Evolutionary conservation across 768 basidiomycete species (phyloP).

Genomic region (Hypholoma fasciculare): DNA sequence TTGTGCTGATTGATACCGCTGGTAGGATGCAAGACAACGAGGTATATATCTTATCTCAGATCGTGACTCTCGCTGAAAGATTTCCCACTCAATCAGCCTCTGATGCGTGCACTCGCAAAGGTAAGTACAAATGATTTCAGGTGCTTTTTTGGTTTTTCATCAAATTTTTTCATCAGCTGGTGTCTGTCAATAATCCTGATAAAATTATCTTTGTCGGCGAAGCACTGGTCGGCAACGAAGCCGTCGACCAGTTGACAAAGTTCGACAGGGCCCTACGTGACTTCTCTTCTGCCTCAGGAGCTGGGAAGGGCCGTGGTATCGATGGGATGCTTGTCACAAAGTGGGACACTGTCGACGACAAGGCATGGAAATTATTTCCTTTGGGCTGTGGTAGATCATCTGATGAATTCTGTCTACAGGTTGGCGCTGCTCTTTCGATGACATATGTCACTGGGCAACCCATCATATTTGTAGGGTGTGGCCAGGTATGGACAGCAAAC

Average conservation of each 20-base stretch:
- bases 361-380: constrained; percentile 50
- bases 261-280: constrained; percentile 94
- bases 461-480: constrained; percentile 97
- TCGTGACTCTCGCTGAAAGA: not conserved
- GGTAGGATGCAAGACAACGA: constrained; percentile 99
- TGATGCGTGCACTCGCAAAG: constrained; percentile 99
- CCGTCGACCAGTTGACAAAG: constrained; percentile 95
- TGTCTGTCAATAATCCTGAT: constrained; percentile 92
- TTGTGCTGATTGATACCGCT: constrained; percentile 96
- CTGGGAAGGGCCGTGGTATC: constrained; percentile 82
- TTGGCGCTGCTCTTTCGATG: constrained; percentile 98
- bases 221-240: constrained; percentile 97
- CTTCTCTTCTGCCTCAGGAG: constrained; percentile 75
- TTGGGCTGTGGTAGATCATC: not conserved
- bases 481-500: constrained; percentile 59
- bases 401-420: constrained; percentile 46
- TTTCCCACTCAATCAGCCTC: constrained; percentile 49
- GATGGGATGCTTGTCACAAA: constrained; percentile 99
- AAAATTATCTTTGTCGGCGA: constrained; percentile 99
- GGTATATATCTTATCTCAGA: constrained; percentile 39
- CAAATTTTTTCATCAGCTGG: constrained; percentile 54
- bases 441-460: constrained; percentile 99
- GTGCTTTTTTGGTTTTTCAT: not conserved
- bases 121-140: constrained; percentile 30
- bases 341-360: constrained; percentile 98